Base-by-base conservation (phyloP, 176 grass and related monocot genomes). In the Triticum timopheevii region DNA sequence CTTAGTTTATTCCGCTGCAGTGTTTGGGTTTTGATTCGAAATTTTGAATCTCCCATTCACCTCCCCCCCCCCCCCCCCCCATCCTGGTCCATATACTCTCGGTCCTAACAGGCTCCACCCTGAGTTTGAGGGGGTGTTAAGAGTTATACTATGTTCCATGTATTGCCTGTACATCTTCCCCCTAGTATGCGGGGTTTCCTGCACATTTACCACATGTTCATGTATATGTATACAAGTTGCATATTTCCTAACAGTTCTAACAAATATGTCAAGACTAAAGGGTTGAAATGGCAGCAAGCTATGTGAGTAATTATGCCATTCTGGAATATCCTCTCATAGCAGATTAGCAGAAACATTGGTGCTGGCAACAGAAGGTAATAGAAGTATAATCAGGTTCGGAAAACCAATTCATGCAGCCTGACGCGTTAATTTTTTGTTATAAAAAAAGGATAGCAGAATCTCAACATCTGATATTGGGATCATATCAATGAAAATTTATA, bases 271-370 rank as follows among this genome's bases (percentile, higher is more conserved):
- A 76, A 45, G 61, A 89, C 13, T 19, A 15, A 75, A 59, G 25
- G 19, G 62, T 27, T 20, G 38, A 58, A 74, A 76, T 12, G 22
- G 8, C 28, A 59, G 72, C 8, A 66, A 81, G 49, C 47, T 20
- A 77, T 61, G 13, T 8, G 65, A 63, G 39, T 13, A 50, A 86
- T 12, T 72, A 65, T 83, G 39, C 65, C 31, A 28, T 35, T 52
- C 52, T 52, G 56, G 34, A 65, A 86, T 40, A 66, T 6, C 12
- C 63, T 82, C 44, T 34, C 16, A 82, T 27, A 42, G 58, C 39
- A 79, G 35, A 79, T 69, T 42, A 42, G 58, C 39, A 79, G 35
- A 79, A 30, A 19, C 38, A 65, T 44, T 69, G 80, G 45, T 50
- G 35, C 8, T 80, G 59, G 15, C 59, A 69, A 28, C 40, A 52